Evolutionary conservation across 495 filamentous ascomycete species (phyloP), one percentile per base, ranked within the genome.

Genomic region (Symbiotaphrina buchneri): DNA sequence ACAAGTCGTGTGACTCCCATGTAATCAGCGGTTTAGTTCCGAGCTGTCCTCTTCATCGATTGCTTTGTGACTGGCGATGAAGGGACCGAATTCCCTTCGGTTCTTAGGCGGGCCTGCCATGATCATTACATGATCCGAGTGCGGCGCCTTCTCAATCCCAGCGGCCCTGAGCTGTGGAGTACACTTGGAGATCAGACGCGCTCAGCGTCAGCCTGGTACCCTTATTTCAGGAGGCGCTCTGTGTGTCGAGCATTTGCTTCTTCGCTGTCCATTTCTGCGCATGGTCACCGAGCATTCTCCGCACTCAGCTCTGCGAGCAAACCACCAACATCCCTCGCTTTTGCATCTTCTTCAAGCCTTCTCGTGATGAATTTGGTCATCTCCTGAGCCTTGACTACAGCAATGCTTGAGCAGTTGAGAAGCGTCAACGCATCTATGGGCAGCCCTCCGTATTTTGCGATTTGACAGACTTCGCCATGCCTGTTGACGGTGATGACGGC

Each of bases 381-480:
- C 40, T 76, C 70, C 56, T 80, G 77, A 6, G 74, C 79, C 48
- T 83, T 90, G 22, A 63, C 58, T 43, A 78, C 44, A 6, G 84
- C 80, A 26, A 73, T 42, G 22, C 52, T 64, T 0, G 69, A 60
- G 45, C 76, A 85, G 31, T 63, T 63, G 27, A 95, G 53, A 30
- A 95, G 46, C 14, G 58, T 54, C 40, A 85, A 53, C 4, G 82
- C 80, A 43, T 87, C 74, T 10, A 91, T 64, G 8, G 82, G 65
- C 11, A 63, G 61, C 5, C 87, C 87, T 1, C 81, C 79, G 26
- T 77, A 64, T 52, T 95, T 97, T 18, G 80, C 72, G 35, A 94
- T 61, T 53, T 83, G 77, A 44, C 83, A 93, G 14, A 94, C 65
- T 52, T 95, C 87, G 1, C 90, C 87, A 40, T 80, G 70, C 34